Percentiles rank a stretch among this genome's conserved stretches.
Conservation (phyloP, 768 basidiomycete genomes). For the Pholiota conissans region DNA sequence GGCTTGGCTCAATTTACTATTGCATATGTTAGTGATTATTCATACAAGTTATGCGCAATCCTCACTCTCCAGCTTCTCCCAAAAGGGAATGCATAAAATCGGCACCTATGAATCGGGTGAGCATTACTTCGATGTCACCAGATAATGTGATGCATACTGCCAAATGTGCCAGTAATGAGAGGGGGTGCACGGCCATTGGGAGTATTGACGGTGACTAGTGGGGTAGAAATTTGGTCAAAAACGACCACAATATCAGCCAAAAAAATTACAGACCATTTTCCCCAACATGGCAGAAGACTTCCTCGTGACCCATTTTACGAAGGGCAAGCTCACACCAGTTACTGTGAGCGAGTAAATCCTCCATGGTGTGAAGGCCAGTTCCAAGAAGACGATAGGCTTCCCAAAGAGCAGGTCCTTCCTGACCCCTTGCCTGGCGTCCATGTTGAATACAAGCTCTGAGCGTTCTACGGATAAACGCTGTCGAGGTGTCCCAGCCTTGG, state of each 20-base stretch:
- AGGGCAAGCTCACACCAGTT: constrained; percentile 81
- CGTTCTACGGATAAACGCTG: constrained; percentile 62
- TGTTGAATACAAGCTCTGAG: constrained; percentile 65
- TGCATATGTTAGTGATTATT: background rate
- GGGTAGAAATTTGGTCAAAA: constrained; percentile 12
- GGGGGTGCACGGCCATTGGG: constrained; percentile 59
- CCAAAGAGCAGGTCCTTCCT: constrained; percentile 55
- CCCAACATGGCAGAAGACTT: constrained; percentile 83
- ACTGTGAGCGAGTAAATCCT: constrained; percentile 77
- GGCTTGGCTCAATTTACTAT: constrained; percentile 57
- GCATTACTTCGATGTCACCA: background rate
- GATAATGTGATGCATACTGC: constrained; percentile 30
- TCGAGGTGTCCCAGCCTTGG: constrained; percentile 73
- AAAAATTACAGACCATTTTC: constrained; percentile 40
- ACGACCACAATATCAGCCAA: background rate
- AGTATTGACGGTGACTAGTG: constrained; percentile 45
- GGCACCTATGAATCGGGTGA: constrained; percentile 29
- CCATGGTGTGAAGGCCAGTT: constrained; percentile 64
- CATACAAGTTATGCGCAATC: background rate
- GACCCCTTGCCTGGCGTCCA: constrained; percentile 57
- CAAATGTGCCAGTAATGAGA: constrained; percentile 69
- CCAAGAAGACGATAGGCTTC: constrained; percentile 75
- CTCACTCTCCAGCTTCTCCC: constrained; percentile 66
- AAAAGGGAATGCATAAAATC: constrained; percentile 69
- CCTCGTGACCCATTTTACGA: constrained; percentile 62